A percentile compares a stretch with the other conserved stretches of the same genome.
These are phyloP conservation scores for Ascochyta pisi DNA, from an alignment of 2,329 filamentous ascomycete genomes.

Conservation along the genomic window DNA sequence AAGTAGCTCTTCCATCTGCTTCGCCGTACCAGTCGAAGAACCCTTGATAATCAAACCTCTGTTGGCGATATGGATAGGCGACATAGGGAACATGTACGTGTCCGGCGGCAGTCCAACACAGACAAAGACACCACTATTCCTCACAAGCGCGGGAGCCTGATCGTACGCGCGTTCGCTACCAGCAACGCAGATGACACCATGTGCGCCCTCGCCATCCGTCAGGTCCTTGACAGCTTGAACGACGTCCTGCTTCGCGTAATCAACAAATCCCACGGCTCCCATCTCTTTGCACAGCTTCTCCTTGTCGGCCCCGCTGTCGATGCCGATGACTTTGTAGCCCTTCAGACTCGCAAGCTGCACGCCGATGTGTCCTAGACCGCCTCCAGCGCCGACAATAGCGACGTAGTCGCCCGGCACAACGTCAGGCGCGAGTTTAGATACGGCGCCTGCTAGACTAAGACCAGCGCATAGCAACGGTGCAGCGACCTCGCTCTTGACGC, in stretches of 20 bases:
- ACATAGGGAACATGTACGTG: constrained; percentile 54
- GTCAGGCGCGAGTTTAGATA: constrained; percentile 83
- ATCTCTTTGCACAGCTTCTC: constrained; percentile 70
- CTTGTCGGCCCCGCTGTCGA: constrained; percentile 86
- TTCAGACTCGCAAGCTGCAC: constrained; percentile 84
- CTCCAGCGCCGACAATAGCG: constrained; percentile 84
- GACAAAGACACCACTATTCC: constrained; percentile 56
- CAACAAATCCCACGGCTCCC: constrained; percentile 76
- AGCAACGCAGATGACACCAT: constrained; percentile 56
- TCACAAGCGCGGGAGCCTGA: constrained; percentile 54
- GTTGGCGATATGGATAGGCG: constrained; percentile 56
- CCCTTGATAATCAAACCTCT: constrained; percentile 55
- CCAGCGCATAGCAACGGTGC: constrained; percentile 48
- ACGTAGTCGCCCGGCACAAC: constrained; percentile 75
- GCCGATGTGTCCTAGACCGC: constrained; percentile 79
- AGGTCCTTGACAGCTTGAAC: constrained; percentile 49
- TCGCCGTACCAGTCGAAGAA: constrained; percentile 54
- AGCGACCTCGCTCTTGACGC: constrained; percentile 46
- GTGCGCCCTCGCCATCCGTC: constrained; percentile 54
- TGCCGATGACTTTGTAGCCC: constrained; percentile 81
- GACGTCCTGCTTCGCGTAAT: constrained; percentile 68
- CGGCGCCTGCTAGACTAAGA: constrained; percentile 73
- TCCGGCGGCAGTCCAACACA: constrained; percentile 56
- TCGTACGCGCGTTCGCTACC: constrained; percentile 55
- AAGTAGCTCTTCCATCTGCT: constrained; percentile 56